Evolutionary conservation across 202 grass and related monocot species (phyloP).

Genomic region (Eragrostis tef): DNA sequence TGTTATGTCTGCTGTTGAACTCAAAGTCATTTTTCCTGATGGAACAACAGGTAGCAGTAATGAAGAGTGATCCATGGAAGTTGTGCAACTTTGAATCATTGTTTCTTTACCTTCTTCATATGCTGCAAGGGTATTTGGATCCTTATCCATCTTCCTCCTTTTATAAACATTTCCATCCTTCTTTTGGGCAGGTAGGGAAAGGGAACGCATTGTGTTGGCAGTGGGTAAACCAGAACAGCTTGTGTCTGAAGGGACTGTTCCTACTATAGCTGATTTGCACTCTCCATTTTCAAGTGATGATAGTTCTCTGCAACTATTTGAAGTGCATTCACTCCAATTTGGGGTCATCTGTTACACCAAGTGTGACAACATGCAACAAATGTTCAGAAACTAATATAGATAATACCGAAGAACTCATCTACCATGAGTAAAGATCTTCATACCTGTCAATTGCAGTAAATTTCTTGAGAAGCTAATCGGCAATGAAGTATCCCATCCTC

Average conservation of each 20-base stretch:
- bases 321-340: conserved; percentile 61
- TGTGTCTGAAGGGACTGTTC: conserved; percentile 36
- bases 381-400: conserved; percentile 37
- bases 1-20: conserved; percentile 34
- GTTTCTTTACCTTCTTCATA: conserved; percentile 47
- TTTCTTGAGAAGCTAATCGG: conserved; percentile 40
- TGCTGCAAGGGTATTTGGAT: conserved; percentile 53
- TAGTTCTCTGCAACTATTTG: conserved; percentile 49
- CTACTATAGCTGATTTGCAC: conserved; percentile 39
- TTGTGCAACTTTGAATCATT: conserved; percentile 37
- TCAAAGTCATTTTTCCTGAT: conserved; percentile 37
- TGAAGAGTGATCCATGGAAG: conserved; percentile 43
- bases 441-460: conserved; percentile 40
- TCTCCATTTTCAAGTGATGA: conserved; percentile 52
- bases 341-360: conserved; percentile 57
- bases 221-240: conserved; percentile 42
- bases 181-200: conserved; percentile 48
- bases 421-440: conserved; percentile 26
- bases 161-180: conserved; percentile 63
- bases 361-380: conserved; percentile 25
- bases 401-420: not conserved
- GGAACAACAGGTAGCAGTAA: conserved; percentile 30
- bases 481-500: conserved; percentile 33
- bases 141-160: conserved; percentile 64
- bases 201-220: conserved; percentile 54